Evolutionary conservation across 2,329 filamentous ascomycete species (phyloP), one percentile per base, ranked within the genome.

Genomic region (Pestalotiopsis fici): DNA sequence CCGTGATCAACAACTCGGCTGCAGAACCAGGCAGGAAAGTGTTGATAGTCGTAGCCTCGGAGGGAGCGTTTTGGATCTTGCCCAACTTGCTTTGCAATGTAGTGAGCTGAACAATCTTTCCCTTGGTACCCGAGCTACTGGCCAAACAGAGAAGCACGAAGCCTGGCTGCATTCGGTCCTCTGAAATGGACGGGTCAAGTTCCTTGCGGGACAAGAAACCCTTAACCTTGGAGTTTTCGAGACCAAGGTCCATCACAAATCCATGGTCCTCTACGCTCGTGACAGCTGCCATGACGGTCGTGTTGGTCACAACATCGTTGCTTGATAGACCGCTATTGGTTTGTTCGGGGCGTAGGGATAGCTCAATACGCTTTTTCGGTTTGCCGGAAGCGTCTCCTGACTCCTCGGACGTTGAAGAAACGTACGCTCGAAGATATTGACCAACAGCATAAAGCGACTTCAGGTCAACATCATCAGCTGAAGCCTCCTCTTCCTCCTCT

Each of bases 251-350:
- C 94, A 99, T 97, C 66, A 98, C 88, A 67, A 96, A 87, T 69
- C 96, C 96, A 75, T 97, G 95, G 74, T 99, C 97, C 79, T 99
- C 95, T n/a, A 97, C 91, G 79, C 95, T 99, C 63, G 87, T 81
- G 28, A 99, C 91, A 0, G 94, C 91, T 2, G 94, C 95, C 86
- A 98, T 97, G 23, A 98, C 83, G 59, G 93, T 94, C 71, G 85
- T 86, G 75, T 97, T 91, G 54, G 87, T 81, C 11, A 96, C 89
- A 11, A 98, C 80, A 73, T 94, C 93, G 54, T 91, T 88, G 71
- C 88, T 87, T 3, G 87, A 84, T 25, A 99, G 83, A 1, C 93
- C 91, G 2, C 87, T 86, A 78, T 99, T 99, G 65, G 93, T 86
- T 69, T 93, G 87, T 68, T 87, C 86, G 2, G 96, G 96, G 62